Base-by-base conservation (phyloP, 306 rosid species). In the Prosopis cineraria region DNA sequence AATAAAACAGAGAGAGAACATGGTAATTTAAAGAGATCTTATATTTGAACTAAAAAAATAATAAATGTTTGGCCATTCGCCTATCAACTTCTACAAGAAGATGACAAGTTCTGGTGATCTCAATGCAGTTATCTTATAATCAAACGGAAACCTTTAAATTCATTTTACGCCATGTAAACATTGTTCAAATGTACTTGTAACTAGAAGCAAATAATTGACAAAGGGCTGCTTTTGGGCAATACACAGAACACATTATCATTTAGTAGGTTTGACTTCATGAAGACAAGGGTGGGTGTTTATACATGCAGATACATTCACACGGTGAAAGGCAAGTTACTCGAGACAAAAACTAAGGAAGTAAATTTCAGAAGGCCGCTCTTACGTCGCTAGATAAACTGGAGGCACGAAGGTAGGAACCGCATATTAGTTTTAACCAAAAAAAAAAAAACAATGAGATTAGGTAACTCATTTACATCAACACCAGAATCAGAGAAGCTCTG, bases 31-130 rank as follows among this genome's bases (percentile, higher is more conserved):
- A 37, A 77, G 65, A 80, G 76, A 25, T 47, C 29, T 12, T 10
- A 22, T 75, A 20, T 77, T 74, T 69, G 30, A 63, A 73, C 44
- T 39, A 20, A 58, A 55, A 65, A 56, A 29, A 4, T 27, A 45
- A 68, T 39, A 37, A 58, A 58, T 37, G 36, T 16, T 39, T 31
- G 10, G 37, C 36, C 7, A 3, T 27, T 67, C 53, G 22, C 50
- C 24, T 65, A 22, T 65, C 19, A 37, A 36, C 7, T 65, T 10
- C 10, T 37, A 66, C 47, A 66, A 37, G 10, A 58, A 56, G 31
- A 66, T 37, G 48, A 66, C 44, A 2, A 13, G 24, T 66, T 36
- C 9, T n/a, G 44, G 71, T 20, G 5, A 10, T 39, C 16, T 37
- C 31, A 34, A 64, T 34, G 44, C n/a, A 36, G 20, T 22, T 66